A percentile compares a stretch with the other conserved stretches of the same genome.
These are phyloP conservation scores for Colletotrichum euphorbiae DNA, from an alignment of 2,329 filamentous ascomycete species.

Conservation along the genomic window DNA sequence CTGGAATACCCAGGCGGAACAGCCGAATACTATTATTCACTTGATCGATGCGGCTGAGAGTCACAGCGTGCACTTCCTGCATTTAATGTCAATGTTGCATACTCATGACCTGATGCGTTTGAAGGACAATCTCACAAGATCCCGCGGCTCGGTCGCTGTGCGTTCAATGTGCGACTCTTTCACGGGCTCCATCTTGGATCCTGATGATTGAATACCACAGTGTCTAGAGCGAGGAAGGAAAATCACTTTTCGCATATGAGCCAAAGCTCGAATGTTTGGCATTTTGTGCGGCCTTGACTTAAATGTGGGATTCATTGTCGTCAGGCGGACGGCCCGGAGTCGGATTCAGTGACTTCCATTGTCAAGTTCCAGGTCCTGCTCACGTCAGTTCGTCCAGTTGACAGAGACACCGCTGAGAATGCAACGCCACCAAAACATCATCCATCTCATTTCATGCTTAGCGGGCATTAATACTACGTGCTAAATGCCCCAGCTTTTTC, in stretches of 20 bases:
- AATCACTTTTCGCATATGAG: not conserved
- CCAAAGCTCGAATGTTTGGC: not conserved
- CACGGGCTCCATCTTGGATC: conserved; percentile 3
- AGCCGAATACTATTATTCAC: conserved; percentile 76
- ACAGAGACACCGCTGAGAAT: not conserved
- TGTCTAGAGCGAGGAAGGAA: not conserved
- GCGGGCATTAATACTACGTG: not conserved
- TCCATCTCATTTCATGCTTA: not conserved
- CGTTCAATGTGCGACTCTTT: conserved; percentile 71
- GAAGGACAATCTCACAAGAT: conserved; percentile 56
- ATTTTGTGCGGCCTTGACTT: too few relatives aligned
- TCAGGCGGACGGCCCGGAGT: too few relatives aligned
- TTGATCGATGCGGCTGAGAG: conserved; percentile 68
- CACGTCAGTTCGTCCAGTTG: too few relatives aligned
- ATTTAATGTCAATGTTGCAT: not conserved
- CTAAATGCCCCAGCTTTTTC: not conserved
- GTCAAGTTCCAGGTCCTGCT: too few relatives aligned
- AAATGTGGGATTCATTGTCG: too few relatives aligned
- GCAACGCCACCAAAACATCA: not conserved
- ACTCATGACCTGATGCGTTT: not conserved
- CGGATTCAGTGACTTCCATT: too few relatives aligned
- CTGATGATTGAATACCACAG: not conserved
- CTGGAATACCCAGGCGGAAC: conserved; percentile 71
- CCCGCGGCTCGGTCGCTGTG: conserved; percentile 79
- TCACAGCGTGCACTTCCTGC: conserved; percentile 70